phyloP scores from a whole-genome alignment of 148 eudicot genomes.

The Rhododendron mucronatum region DNA sequence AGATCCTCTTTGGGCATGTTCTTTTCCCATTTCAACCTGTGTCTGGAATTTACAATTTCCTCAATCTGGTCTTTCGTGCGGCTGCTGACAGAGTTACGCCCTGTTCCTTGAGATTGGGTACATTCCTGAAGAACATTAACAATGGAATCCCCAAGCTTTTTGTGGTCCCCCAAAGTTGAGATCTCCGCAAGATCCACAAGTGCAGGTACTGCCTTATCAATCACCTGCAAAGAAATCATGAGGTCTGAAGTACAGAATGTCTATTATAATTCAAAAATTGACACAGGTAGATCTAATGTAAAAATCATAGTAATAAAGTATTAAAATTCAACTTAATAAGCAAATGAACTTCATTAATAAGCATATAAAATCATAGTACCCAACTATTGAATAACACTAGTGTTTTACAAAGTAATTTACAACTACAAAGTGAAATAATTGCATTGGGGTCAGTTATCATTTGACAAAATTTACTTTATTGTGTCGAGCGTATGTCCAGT shows the following conservation, averaged over 20 bases:
- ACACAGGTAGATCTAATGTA: background rate
- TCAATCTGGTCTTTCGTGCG: constrained; percentile 62
- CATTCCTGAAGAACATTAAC: constrained; percentile 75
- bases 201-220: constrained; percentile 79
- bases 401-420: background rate
- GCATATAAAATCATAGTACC: background rate
- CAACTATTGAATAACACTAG: background rate
- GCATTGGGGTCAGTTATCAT: background rate
- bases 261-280: background rate
- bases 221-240: constrained; percentile 44
- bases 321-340: background rate
- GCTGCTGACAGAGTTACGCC: constrained; percentile 48
- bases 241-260: background rate
- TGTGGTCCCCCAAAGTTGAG: constrained; percentile 77
- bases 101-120: constrained; percentile 59
- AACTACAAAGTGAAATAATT: background rate
- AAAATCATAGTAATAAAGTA: background rate
- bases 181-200: constrained; percentile 84
- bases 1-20: constrained; percentile 94
- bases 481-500: background rate
- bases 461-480: background rate
- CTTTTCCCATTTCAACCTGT: constrained; percentile 76
- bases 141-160: constrained; percentile 88
- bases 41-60: constrained; percentile 60
- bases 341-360: background rate